phyloP scores from a whole-genome alignment of 768 basidiomycete species.

The Auriscalpium vulgare region DNA sequence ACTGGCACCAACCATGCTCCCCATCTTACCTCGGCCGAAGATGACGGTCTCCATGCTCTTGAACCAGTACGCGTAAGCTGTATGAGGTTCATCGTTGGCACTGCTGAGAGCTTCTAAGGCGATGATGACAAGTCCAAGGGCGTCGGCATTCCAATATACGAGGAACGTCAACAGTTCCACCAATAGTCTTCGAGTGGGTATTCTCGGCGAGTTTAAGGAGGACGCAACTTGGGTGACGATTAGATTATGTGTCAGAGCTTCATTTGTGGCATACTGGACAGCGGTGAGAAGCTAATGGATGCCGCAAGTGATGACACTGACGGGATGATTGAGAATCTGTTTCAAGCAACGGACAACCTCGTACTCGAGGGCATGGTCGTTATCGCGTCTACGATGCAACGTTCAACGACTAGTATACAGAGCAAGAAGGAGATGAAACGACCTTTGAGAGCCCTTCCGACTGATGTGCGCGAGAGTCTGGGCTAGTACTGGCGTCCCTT shows the following conservation, averaged over 20 bases:
- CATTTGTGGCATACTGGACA: conserved; percentile 41
- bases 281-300: background rate
- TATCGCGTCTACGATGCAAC: conserved; percentile 36
- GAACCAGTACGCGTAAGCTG: conserved; percentile 83
- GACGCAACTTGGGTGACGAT: conserved; percentile 76
- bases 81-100: conserved; percentile 48
- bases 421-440: conserved; percentile 11
- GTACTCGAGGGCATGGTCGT: conserved; percentile 69
- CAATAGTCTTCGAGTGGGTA: conserved; percentile 70
- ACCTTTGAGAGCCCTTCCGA: conserved; percentile 61
- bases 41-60: conserved; percentile 69
- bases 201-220: conserved; percentile 73
- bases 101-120: conserved; percentile 70
- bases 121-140: conserved; percentile 59
- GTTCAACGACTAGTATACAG: background rate
- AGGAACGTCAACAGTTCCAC: conserved; percentile 75
- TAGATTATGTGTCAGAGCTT: conserved; percentile 64
- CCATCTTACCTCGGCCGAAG: conserved; percentile 87
- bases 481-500: conserved; percentile 80
- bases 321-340: conserved; percentile 65
- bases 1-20: conserved; percentile 90
- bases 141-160: conserved; percentile 53
- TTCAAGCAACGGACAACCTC: conserved; percentile 86
- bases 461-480: conserved; percentile 71
- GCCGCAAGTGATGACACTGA: conserved; percentile 24